A percentile compares a stretch with the other conserved stretches of the same genome.
phyloP scores from a whole-genome alignment of 1,139 yeast genomes.

The Meyerozyma sp. region DNA sequence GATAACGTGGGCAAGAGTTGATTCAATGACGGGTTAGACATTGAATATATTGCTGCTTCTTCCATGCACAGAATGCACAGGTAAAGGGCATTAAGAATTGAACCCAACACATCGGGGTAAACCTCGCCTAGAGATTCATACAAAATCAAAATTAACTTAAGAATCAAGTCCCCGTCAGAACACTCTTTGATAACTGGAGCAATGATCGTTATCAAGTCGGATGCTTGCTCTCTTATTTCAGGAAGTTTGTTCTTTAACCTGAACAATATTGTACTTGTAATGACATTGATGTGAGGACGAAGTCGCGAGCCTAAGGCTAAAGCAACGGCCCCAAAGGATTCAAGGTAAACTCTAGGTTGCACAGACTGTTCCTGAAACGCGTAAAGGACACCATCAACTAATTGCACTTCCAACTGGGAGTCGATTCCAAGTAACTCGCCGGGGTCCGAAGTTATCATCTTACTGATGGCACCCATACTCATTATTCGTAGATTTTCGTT shows the following conservation, averaged over 20 bases:
- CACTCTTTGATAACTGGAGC: constrained; percentile 68
- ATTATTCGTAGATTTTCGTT: constrained; percentile 74
- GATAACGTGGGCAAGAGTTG: constrained; percentile 85
- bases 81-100: constrained; percentile 68
- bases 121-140: constrained; percentile 95
- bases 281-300: constrained; percentile 70
- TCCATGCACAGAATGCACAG: constrained; percentile 33
- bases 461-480: constrained; percentile 65
- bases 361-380: constrained; percentile 77
- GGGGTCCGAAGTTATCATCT: constrained; percentile 22
- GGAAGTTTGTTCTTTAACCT: constrained; percentile 70
- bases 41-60: constrained; percentile 46
- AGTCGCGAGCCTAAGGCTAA: constrained; percentile 65
- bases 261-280: constrained; percentile 68
- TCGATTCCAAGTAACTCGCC: constrained; percentile 35
- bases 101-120: constrained; percentile 89
- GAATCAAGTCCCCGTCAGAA: constrained; percentile 50
- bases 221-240: constrained; percentile 78
- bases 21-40: constrained; percentile 75
- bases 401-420: constrained; percentile 48
- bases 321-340: constrained; percentile 63
- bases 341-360: constrained; percentile 50
- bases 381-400: constrained; percentile 78
- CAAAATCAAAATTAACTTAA: constrained; percentile 67
- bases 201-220: constrained; percentile 65